phyloP scores from a whole-genome alignment of 345 rosid genomes.

The Atalantia buxifolia region DNA sequence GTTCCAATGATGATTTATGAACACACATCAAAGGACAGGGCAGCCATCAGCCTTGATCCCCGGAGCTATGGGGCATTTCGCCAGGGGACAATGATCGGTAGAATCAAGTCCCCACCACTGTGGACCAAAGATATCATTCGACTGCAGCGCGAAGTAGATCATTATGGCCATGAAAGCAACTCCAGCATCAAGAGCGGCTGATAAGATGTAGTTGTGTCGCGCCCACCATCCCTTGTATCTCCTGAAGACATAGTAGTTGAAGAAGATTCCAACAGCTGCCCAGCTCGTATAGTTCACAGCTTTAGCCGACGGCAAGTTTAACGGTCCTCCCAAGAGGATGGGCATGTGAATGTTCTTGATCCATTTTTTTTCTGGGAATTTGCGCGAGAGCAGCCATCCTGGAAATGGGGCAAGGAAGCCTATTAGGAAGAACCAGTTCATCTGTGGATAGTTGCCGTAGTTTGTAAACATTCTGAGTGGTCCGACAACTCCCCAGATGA shows the following conservation, averaged over 20 bases:
- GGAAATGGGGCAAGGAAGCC: constrained; percentile 77
- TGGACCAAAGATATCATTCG: constrained; percentile 47
- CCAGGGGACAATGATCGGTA: constrained; percentile 60
- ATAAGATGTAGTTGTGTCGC: constrained; percentile 59
- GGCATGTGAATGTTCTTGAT: constrained; percentile 58
- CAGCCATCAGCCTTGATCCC: constrained; percentile 54
- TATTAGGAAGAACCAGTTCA: constrained; percentile 86
- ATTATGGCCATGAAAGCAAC: constrained; percentile 63
- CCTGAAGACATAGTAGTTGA: constrained; percentile 60
- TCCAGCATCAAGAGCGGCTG: constrained; percentile 85
- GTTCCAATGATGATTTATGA: neutral
- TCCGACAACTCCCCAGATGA: constrained; percentile 88
- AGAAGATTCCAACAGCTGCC: constrained; percentile 61
- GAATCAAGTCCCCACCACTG: constrained; percentile 66
- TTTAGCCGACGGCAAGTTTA: constrained; percentile 55
- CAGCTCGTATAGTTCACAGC: constrained; percentile 61
- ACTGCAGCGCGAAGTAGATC: constrained; percentile 58
- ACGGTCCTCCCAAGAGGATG: constrained; percentile 42
- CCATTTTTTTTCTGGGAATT: constrained; percentile 70
- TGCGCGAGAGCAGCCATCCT: constrained; percentile 49
- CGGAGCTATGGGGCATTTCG: constrained; percentile 61
- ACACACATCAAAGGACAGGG: constrained; percentile 36
- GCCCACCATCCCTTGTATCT: constrained; percentile 75
- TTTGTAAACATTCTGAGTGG: constrained; percentile 69
- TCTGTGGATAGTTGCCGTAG: constrained; percentile 46